These are phyloP conservation scores for Backusella westeae DNA, from an alignment of 192 early-diverging fungal genomes.

Conservation along the genomic window DNA sequence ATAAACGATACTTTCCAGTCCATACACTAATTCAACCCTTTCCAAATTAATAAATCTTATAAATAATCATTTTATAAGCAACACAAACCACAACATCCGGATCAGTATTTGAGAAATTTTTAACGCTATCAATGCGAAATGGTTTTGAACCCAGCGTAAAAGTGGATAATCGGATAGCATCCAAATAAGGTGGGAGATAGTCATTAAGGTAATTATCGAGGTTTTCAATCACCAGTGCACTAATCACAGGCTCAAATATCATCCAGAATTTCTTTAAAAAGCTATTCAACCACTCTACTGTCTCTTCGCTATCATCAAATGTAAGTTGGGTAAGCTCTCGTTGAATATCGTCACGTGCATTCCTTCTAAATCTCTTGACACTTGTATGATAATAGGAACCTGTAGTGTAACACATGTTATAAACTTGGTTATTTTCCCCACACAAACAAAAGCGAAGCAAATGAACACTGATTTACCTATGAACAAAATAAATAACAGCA, in stretches of 20 bases:
- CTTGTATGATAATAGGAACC: slow-evolving; percentile 59
- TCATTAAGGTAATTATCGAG: slow-evolving; percentile 64
- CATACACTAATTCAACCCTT: slow-evolving; percentile 42
- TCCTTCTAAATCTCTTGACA: slow-evolving; percentile 48
- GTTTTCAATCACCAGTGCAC: slow-evolving; percentile 57
- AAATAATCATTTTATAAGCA: background rate
- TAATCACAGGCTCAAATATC: slow-evolving; percentile 75
- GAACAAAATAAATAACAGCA: slow-evolving; percentile 21
- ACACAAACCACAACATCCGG: slow-evolving; percentile 47
- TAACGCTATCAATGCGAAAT: slow-evolving; percentile 56
- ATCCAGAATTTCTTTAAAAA: slow-evolving; percentile 74
- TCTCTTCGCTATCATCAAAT: slow-evolving; percentile 52
- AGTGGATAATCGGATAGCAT: slow-evolving; percentile 56
- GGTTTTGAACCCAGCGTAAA: slow-evolving; percentile 69
- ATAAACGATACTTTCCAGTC: slow-evolving; percentile 77
- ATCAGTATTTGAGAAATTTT: slow-evolving; percentile 57
- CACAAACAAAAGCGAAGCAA: background rate
- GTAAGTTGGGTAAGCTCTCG: slow-evolving; percentile 45
- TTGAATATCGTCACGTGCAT: slow-evolving; percentile 55
- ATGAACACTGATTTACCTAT: slow-evolving; percentile 21
- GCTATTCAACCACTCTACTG: slow-evolving; percentile 77
- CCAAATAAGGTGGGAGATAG: slow-evolving; percentile 63
- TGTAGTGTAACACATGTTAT: background rate
- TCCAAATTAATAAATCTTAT: background rate
- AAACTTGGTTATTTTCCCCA: background rate